phyloP scores from a whole-genome alignment of 176 grass and related monocot genomes.

The Poa annua region DNA sequence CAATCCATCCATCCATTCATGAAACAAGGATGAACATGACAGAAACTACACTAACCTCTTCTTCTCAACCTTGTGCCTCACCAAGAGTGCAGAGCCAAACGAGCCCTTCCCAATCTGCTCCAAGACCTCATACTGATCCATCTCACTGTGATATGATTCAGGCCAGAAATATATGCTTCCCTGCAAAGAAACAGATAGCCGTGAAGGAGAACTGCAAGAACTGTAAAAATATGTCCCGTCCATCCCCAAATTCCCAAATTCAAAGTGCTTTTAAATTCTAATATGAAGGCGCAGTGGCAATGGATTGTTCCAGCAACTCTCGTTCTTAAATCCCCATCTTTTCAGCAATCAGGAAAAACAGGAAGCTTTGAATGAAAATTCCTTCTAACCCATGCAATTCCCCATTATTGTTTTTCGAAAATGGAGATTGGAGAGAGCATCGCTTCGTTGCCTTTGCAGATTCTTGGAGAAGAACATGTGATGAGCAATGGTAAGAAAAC shows the following conservation, averaged over 20 bases:
- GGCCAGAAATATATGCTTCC: not conserved
- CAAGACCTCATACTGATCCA: slow-evolving; percentile 95
- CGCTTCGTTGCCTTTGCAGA: not conserved
- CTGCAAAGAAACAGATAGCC: slow-evolving; percentile 27
- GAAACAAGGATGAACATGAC: not conserved
- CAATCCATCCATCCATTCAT: not conserved
- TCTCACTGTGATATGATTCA: slow-evolving; percentile 37
- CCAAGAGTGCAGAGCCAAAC: slow-evolving; percentile 88
- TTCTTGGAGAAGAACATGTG: not conserved
- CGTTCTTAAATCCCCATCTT: not conserved
- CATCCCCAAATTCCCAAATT: slow-evolving; percentile 19
- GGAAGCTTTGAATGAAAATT: not conserved
- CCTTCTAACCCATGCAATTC: not conserved
- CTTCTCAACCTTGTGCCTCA: slow-evolving; percentile 82
- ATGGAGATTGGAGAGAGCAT: not conserved
- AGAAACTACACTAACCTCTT: slow-evolving; percentile 55
- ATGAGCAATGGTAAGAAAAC: not conserved
- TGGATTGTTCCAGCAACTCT: not conserved
- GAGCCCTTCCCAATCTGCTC: slow-evolving; percentile 97
- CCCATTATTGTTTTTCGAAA: not conserved
- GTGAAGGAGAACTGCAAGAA: slow-evolving; percentile 21
- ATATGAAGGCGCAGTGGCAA: not conserved
- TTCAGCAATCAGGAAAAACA: not conserved
- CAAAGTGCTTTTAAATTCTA: not conserved
- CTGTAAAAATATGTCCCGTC: not conserved